These are phyloP conservation scores for Lachancea sp. DNA, from an alignment of 805 yeast species.

Conservation along the genomic window DNA sequence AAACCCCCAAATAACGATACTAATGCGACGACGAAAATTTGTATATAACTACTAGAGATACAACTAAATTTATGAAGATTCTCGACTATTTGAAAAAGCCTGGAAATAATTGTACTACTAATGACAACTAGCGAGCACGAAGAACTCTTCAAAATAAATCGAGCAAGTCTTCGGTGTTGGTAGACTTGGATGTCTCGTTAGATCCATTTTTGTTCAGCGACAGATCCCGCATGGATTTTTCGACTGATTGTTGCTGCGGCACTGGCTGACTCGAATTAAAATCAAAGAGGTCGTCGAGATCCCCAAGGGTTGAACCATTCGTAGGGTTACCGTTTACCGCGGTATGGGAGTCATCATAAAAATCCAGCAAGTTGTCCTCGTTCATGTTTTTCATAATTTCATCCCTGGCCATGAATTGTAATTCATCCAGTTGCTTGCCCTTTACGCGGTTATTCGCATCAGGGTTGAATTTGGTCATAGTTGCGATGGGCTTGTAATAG, in stretches of 20 bases:
- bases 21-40: neutral
- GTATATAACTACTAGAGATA: neutral
- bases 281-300: constrained; percentile 63
- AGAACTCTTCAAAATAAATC: constrained; percentile 21
- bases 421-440: constrained; percentile 65
- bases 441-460: constrained; percentile 36
- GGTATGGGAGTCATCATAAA: constrained; percentile 50
- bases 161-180: constrained; percentile 27
- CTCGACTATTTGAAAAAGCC: neutral
- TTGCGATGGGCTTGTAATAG: constrained; percentile 73
- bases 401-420: constrained; percentile 66
- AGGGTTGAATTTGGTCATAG: constrained; percentile 45
- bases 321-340: constrained; percentile 12
- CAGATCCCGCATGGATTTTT: constrained; percentile 1
- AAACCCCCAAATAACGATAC: neutral
- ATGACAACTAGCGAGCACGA: neutral
- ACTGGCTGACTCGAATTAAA: constrained; percentile 25
- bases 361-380: constrained; percentile 78
- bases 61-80: neutral
- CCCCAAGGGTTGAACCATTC: constrained; percentile 45
- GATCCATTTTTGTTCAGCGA: constrained; percentile 3
- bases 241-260: constrained; percentile 1
- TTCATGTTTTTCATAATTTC: constrained; percentile 61
- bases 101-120: neutral
- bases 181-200: constrained; percentile 4